Base-by-base conservation (phyloP, 2,329 filamentous ascomycete species). In the Aspergillus luchuensis region DNA sequence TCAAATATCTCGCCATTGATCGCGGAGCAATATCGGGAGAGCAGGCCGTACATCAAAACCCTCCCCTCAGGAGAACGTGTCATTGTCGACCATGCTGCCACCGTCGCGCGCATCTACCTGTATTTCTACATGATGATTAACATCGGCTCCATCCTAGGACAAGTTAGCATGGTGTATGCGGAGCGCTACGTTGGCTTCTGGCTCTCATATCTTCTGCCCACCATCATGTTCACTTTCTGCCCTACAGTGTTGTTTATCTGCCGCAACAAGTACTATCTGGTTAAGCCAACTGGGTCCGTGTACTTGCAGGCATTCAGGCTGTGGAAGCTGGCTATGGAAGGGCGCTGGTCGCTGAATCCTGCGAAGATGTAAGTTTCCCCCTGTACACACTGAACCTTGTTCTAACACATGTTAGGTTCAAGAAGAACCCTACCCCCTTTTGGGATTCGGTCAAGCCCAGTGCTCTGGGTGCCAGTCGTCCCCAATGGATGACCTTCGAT, bases 141-240 rank as follows among this genome's bases (percentile, higher is more conserved):
- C 70, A 72, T 89, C 13, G 89, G 89, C 33, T 84, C 87, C 25
- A 78, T 88, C 48, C 69, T 81, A 49, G 86, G 83, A 48, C 87
- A 88, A 73, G 82, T 89, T 59, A 80, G 79, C 69, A 91, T 89
- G 85, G 87, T 87, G 36, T 92, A 90, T 69, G 86, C 89, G 2
- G 90, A 92, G 76, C 89, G 89, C 72, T 91, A 90, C 63, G 83
- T 91, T 51, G 89, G 89, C 7, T 92, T 91, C 80, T 92, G 88
- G 87, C 82, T 90, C 23, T 83, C 89, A 0, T 92, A 82, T 78
- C 75, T 89, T 41, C 81, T 91, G 10, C 89, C 89, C 8, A 91
- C 89, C 1, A 73, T 81, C 58, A 77, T 91, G 70, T 90, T 90
- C 79, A 80, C 85, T 43, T 57, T 84, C 52, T 87, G 86, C 58